phyloP scores from a whole-genome alignment of 257 asterid genomes.

The Solanum neorickii region DNA sequence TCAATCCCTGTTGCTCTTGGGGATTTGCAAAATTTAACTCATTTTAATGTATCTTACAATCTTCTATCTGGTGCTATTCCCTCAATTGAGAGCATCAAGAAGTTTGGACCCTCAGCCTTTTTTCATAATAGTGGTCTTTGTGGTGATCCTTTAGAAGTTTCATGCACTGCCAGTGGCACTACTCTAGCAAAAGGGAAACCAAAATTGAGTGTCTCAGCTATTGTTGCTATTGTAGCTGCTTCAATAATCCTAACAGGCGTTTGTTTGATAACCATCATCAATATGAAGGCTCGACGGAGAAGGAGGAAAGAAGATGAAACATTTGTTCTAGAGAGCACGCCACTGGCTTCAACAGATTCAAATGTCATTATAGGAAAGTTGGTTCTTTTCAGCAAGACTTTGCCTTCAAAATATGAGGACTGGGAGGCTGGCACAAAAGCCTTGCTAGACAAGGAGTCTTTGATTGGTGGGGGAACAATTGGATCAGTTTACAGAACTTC shows the following conservation, averaged over 20 bases:
- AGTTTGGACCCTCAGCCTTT: slow-evolving; percentile 64
- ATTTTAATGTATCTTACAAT: slow-evolving; percentile 75
- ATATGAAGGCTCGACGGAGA: slow-evolving; percentile 46
- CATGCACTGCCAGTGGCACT: slow-evolving; percentile 26
- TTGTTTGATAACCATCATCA: slow-evolving; percentile 53
- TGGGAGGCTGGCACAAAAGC: slow-evolving; percentile 97
- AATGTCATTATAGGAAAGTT: slow-evolving; percentile 72
- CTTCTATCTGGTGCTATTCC: slow-evolving; percentile 75
- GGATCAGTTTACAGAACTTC: slow-evolving; percentile 76
- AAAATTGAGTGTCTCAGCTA: slow-evolving; percentile 55
- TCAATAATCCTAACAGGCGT: slow-evolving; percentile 61
- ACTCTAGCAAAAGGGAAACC: slow-evolving; percentile 28
- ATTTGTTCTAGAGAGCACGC: slow-evolving; percentile 56
- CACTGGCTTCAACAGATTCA: slow-evolving; percentile 66
- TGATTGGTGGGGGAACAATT: slow-evolving; percentile 82
- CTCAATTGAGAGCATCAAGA: slow-evolving; percentile 32
- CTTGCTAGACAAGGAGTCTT: slow-evolving; percentile 74
- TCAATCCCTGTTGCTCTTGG: slow-evolving; percentile 51
- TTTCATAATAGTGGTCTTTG: slow-evolving; percentile 62
- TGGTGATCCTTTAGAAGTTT: slow-evolving; percentile 51
- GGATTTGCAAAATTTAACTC: slow-evolving; percentile 41
- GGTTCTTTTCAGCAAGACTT: slow-evolving; percentile 68
- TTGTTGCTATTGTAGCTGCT: slow-evolving; percentile 83
- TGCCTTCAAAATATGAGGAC: slow-evolving; percentile 87
- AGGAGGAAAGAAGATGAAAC: slow-evolving; percentile 43